Conservation (phyloP, 768 basidiomycete genomes). For the Dentipellis sp. region DNA sequence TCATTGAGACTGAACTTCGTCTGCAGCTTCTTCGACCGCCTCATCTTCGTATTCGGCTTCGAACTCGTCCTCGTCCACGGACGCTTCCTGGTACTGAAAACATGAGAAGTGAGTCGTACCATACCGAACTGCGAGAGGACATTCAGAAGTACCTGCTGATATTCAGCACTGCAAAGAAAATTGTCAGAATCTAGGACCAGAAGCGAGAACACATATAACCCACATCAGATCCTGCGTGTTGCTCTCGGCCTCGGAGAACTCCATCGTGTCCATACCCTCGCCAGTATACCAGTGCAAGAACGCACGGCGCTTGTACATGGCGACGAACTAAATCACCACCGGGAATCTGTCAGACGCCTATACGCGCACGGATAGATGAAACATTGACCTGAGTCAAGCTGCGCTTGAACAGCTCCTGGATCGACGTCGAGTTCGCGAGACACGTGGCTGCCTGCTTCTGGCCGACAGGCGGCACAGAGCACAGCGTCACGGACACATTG, state of each 20-base stretch:
- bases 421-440: slow-evolving; percentile 70
- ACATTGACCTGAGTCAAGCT: slow-evolving; percentile 45
- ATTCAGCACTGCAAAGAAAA: slow-evolving; percentile 57
- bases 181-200: slow-evolving; percentile 7
- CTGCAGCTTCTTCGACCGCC: not conserved
- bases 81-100: slow-evolving; percentile 14
- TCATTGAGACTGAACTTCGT: not conserved
- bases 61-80: slow-evolving; percentile 9
- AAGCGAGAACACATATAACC: slow-evolving; percentile 20
- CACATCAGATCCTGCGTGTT: slow-evolving; percentile 76
- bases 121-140: not conserved
- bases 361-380: too few species aligned
- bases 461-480: slow-evolving; percentile 77
- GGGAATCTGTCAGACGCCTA: too few species aligned
- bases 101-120: not conserved
- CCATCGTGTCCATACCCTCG: slow-evolving; percentile 85
- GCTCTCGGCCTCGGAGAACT: slow-evolving; percentile 85
- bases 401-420: slow-evolving; percentile 81
- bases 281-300: slow-evolving; percentile 90
- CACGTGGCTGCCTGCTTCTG: slow-evolving; percentile 65
- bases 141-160: slow-evolving; percentile 57
- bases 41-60: slow-evolving; percentile 6
- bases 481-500: slow-evolving; percentile 78
- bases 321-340: slow-evolving; percentile 41
- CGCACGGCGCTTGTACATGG: slow-evolving; percentile 78